phyloP scores from a whole-genome alignment of 371 early-diverging fungal species.

The Saksenaea vasiformis region DNA sequence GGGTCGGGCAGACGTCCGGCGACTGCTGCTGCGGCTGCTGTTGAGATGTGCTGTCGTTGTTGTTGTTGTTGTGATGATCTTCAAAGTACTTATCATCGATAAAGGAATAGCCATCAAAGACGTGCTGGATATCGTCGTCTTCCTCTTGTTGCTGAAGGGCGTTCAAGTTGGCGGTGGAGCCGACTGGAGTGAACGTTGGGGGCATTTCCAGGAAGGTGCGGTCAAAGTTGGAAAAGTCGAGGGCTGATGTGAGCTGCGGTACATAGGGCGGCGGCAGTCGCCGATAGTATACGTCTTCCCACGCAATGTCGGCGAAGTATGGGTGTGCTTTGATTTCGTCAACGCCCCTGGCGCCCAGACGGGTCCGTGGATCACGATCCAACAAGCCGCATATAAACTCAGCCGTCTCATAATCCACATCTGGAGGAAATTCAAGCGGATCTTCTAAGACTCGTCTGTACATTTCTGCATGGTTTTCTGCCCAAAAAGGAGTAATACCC shows the following conservation, averaged over 20 bases:
- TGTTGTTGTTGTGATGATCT: background rate
- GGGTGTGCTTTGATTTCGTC: slow-evolving; percentile 69
- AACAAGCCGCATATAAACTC: slow-evolving; percentile 63
- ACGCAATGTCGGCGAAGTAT: slow-evolving; percentile 69
- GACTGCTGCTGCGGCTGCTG: background rate
- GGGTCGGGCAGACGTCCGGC: background rate
- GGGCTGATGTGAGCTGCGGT: slow-evolving; percentile 51
- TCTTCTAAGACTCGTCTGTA: slow-evolving; percentile 80
- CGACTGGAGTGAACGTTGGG: slow-evolving; percentile 47
- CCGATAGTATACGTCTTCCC: slow-evolving; percentile 67
- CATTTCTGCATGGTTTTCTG: slow-evolving; percentile 78
- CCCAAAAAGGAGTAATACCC: slow-evolving; percentile 81
- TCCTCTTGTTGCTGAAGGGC: too few species aligned
- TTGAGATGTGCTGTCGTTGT: too few species aligned
- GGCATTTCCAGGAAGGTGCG: slow-evolving; percentile 58
- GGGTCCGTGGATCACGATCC: slow-evolving; percentile 62
- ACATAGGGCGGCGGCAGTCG: slow-evolving; percentile 57
- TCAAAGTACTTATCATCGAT: slow-evolving; percentile 29
- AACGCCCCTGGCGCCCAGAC: slow-evolving; percentile 65
- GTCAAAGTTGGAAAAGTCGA: slow-evolving; percentile 72
- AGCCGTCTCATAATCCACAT: slow-evolving; percentile 59
- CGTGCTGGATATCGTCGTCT: slow-evolving; percentile 47
- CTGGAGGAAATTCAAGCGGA: slow-evolving; percentile 72
- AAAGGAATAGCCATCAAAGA: slow-evolving; percentile 63
- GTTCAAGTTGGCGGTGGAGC: slow-evolving; percentile 45